Conservation (phyloP, 495 filamentous ascomycete species). For the Daldinia bambusicola region DNA sequence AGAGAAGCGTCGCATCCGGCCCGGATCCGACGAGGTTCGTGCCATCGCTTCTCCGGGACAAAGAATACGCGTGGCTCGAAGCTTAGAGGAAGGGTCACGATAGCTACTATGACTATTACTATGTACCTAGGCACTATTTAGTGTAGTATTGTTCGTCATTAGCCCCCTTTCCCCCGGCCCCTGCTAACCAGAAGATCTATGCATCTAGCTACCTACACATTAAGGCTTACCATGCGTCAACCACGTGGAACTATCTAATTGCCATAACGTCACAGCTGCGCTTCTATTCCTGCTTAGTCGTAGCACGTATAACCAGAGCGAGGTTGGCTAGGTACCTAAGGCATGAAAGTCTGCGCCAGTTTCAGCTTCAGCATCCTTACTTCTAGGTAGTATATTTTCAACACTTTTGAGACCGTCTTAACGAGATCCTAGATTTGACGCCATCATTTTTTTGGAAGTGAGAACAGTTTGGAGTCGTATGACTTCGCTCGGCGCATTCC, state of each 20-base stretch:
- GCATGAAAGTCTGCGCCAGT: neutral
- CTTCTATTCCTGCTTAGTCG: neutral
- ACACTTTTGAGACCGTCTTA: neutral
- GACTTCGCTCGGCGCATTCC: neutral
- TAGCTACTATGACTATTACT: neutral
- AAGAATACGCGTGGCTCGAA: neutral
- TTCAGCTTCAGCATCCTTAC: neutral
- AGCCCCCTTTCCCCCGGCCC: neutral
- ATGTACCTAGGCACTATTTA: neutral
- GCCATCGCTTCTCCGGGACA: neutral
- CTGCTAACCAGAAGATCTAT: neutral
- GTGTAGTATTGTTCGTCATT: neutral
- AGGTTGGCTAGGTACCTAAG: neutral
- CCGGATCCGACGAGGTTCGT: conserved; percentile 1
- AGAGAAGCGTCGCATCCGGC: neutral
- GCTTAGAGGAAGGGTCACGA: neutral
- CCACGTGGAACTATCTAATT: neutral
- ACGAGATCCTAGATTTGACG: neutral
- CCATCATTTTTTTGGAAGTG: neutral
- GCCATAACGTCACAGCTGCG: neutral
- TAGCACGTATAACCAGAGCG: neutral
- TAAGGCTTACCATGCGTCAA: neutral
- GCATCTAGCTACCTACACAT: neutral
- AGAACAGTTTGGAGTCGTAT: neutral
- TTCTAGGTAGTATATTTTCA: neutral